phyloP scores from a whole-genome alignment of 306 rosid species.

The Trichosanthes truncata region DNA sequence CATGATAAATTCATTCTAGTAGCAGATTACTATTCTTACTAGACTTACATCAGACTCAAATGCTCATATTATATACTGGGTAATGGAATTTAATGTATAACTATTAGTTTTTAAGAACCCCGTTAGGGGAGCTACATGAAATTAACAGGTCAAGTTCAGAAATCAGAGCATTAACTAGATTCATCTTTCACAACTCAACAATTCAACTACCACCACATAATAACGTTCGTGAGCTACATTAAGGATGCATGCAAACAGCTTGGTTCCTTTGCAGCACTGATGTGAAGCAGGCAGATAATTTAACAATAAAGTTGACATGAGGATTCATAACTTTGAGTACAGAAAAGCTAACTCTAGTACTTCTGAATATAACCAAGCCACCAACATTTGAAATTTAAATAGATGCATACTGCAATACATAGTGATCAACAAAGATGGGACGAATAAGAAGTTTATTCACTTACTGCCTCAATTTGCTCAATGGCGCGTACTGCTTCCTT shows the following conservation, averaged over 20 bases:
- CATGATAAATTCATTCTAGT: neutral
- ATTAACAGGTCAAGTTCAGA: slow-evolving; percentile 6
- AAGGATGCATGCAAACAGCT: neutral
- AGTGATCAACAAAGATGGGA: neutral
- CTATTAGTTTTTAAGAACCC: neutral
- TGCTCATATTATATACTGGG: neutral
- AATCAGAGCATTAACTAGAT: neutral
- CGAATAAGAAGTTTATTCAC: neutral
- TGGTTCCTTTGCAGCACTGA: neutral
- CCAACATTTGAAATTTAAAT: neutral
- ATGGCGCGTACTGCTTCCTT: slow-evolving; percentile 57
- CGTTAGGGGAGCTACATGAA: neutral
- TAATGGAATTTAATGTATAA: neutral
- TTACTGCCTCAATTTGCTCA: slow-evolving; percentile 86
- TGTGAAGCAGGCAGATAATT: neutral
- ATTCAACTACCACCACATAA: neutral
- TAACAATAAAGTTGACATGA: neutral
- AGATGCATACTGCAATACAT: neutral
- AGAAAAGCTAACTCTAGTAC: neutral
- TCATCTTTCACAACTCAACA: neutral
- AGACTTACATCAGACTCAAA: neutral
- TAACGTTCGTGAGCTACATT: neutral
- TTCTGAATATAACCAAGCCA: neutral
- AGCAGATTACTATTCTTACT: neutral
- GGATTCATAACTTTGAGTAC: neutral